phyloP scores from a whole-genome alignment of 1,139 yeast species.

The Candida mesenterica region DNA sequence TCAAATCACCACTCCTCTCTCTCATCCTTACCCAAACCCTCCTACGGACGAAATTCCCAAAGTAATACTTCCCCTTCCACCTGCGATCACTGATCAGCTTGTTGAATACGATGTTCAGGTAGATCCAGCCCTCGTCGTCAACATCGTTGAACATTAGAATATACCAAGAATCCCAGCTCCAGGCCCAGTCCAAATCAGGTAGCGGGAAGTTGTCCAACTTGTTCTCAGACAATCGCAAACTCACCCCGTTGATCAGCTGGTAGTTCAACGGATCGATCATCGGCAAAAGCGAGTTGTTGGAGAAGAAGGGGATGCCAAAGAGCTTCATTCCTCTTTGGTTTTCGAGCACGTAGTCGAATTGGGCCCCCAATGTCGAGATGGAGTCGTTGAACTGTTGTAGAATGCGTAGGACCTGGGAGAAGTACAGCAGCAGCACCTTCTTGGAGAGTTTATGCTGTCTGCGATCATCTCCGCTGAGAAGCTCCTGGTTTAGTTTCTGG shows the following conservation, averaged over 20 bases:
- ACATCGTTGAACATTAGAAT: slow-evolving; percentile 68
- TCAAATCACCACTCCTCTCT: slow-evolving; percentile 5
- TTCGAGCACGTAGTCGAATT: slow-evolving; percentile 51
- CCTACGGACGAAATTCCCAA: slow-evolving; percentile 57
- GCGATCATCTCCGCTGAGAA: background rate
- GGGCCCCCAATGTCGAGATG: slow-evolving; percentile 10
- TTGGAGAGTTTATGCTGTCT: background rate
- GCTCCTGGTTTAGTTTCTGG: background rate
- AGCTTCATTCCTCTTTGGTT: slow-evolving; percentile 69
- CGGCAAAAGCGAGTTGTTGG: slow-evolving; percentile 55
- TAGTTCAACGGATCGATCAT: slow-evolving; percentile 56
- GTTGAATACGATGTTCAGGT: slow-evolving; percentile 49
- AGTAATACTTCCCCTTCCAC: slow-evolving; percentile 62
- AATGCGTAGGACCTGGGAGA: slow-evolving; percentile 11
- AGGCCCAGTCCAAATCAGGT: slow-evolving; percentile 67
- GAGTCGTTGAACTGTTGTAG: slow-evolving; percentile 12
- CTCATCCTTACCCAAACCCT: slow-evolving; percentile 59
- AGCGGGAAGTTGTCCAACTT: slow-evolving; percentile 48
- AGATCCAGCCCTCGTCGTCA: slow-evolving; percentile 80
- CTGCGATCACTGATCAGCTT: slow-evolving; percentile 39
- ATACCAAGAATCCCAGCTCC: slow-evolving; percentile 76
- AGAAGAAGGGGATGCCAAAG: slow-evolving; percentile 63
- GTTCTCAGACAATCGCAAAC: slow-evolving; percentile 28
- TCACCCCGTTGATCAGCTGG: slow-evolving; percentile 33
- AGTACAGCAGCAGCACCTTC: background rate